phyloP scores from a whole-genome alignment of 768 basidiomycete genomes.

The Amanita brunnescens region DNA sequence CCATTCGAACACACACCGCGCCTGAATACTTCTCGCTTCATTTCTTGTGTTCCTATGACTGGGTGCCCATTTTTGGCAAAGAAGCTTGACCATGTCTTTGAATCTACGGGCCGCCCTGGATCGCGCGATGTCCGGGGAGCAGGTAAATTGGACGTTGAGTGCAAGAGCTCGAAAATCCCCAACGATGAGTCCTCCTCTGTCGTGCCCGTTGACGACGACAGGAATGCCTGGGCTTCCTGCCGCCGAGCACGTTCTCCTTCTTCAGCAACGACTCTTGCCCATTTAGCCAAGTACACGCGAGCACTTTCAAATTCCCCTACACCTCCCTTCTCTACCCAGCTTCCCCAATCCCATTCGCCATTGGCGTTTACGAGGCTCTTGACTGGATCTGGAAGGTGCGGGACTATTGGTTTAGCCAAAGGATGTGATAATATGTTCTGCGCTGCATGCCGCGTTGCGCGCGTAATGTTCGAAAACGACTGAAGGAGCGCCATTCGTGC shows the following conservation, averaged over 20 bases:
- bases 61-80: slow-evolving; percentile 67
- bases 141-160: slow-evolving; percentile 71
- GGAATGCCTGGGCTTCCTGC: slow-evolving; percentile 66
- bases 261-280: slow-evolving; percentile 96
- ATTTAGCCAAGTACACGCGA: slow-evolving; percentile 89
- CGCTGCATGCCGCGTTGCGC: slow-evolving; percentile 86
- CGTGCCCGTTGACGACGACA: slow-evolving; percentile 38
- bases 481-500: slow-evolving; percentile 80
- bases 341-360: slow-evolving; percentile 90
- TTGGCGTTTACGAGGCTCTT: slow-evolving; percentile 81
- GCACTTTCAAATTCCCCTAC: slow-evolving; percentile 97
- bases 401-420: slow-evolving; percentile 90
- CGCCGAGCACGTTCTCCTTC: slow-evolving; percentile 88
- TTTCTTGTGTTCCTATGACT: slow-evolving; percentile 54
- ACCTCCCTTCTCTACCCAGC: slow-evolving; percentile 88
- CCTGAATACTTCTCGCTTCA: slow-evolving; percentile 71
- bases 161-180: slow-evolving; percentile 82
- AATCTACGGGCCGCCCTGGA: slow-evolving; percentile 69
- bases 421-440: slow-evolving; percentile 95
- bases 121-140: slow-evolving; percentile 78
- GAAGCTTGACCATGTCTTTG: slow-evolving; percentile 68
- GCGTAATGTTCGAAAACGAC: slow-evolving; percentile 90
- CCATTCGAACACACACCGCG: slow-evolving; percentile 54
- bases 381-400: slow-evolving; percentile 93
- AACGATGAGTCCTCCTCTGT: slow-evolving; percentile 61